These are phyloP conservation scores for Aspergillus sclerotioniger DNA, from an alignment of 495 filamentous ascomycete genomes.

Conservation along the genomic window DNA sequence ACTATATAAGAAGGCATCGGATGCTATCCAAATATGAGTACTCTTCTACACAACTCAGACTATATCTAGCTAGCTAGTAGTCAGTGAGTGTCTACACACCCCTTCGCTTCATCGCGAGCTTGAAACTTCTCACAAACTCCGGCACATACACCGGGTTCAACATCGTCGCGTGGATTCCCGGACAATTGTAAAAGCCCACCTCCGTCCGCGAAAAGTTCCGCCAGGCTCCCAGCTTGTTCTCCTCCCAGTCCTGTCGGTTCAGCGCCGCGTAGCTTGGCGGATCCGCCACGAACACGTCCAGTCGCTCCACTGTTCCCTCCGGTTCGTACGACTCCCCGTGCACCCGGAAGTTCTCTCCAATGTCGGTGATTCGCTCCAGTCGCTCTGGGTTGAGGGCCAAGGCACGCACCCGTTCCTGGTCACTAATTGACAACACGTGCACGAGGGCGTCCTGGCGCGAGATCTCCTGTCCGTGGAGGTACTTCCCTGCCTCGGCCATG, in stretches of 20 bases:
- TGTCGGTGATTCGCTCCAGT: conserved; percentile 37
- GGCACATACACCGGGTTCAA: conserved; percentile 22
- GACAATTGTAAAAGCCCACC: conserved; percentile 17
- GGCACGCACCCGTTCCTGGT: conserved; percentile 29
- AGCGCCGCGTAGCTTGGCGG: conserved; percentile 42
- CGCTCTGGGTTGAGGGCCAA: conserved; percentile 32
- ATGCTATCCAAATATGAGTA: too few species aligned
- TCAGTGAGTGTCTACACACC: too few species aligned
- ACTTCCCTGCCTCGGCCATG: conserved; percentile 33
- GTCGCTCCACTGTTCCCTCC: conserved; percentile 29
- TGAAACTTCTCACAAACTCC: conserved; percentile 18
- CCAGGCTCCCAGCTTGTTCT: conserved; percentile 43
- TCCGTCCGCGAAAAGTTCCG: conserved; percentile 30
- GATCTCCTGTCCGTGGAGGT: conserved; percentile 9
- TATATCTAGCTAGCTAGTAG: too few species aligned
- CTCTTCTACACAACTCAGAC: too few species aligned
- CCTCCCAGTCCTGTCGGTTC: conserved; percentile 42
- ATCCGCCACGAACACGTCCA: conserved; percentile 51
- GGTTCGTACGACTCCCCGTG: conserved; percentile 54
- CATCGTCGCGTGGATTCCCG: conserved; percentile 28
- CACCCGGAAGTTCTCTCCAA: conserved; percentile 45
- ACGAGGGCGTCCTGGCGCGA: conserved; percentile 1
- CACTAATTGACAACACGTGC: background rate
- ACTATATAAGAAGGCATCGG: too few species aligned
- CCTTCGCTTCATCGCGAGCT: background rate